Conservation (phyloP, 2,329 filamentous ascomycete genomes). For the Trichoderma sp. region DNA sequence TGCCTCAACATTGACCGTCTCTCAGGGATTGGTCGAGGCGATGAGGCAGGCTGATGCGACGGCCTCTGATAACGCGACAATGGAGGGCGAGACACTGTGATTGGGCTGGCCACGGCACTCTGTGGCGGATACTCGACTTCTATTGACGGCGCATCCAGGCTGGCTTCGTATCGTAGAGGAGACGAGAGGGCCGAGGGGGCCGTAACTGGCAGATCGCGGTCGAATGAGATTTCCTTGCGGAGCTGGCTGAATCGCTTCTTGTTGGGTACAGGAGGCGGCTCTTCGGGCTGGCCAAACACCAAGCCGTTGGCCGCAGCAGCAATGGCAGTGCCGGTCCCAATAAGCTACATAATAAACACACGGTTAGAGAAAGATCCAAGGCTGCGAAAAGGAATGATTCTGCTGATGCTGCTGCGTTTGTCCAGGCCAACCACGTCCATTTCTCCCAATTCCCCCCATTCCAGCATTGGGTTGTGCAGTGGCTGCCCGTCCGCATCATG, state of each 20-base stretch:
- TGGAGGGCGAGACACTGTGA: constrained; percentile 42
- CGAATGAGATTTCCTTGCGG: constrained; percentile 41
- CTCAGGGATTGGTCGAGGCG: constrained; percentile 46
- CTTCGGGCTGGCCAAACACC: constrained; percentile 60
- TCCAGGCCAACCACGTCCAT: not conserved
- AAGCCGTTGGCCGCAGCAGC: constrained; percentile 63
- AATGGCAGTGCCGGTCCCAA: constrained; percentile 64
- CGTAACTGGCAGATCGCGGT: constrained; percentile 42
- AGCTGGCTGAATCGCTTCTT: constrained; percentile 37
- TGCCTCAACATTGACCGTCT: constrained; percentile 50
- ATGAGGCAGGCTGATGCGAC: constrained; percentile 44
- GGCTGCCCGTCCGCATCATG: constrained; percentile 6
- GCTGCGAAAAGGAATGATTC: constrained; percentile 25
- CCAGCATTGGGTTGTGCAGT: not conserved
- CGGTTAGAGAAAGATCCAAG: constrained; percentile 10
- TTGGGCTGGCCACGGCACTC: constrained; percentile 39
- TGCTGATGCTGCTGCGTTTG: not conserved
- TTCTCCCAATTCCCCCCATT: not conserved
- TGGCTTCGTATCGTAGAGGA: constrained; percentile 50
- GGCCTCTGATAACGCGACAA: constrained; percentile 46
- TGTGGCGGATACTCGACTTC: constrained; percentile 40
- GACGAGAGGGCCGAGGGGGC: constrained; percentile 35
- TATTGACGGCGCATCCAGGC: constrained; percentile 43
- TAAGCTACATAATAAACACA: constrained; percentile 50
- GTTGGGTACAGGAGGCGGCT: constrained; percentile 39